Evolutionary conservation across 2,329 filamentous ascomycete genomes (phyloP).

Genomic region (Nemania bipapillata): DNA sequence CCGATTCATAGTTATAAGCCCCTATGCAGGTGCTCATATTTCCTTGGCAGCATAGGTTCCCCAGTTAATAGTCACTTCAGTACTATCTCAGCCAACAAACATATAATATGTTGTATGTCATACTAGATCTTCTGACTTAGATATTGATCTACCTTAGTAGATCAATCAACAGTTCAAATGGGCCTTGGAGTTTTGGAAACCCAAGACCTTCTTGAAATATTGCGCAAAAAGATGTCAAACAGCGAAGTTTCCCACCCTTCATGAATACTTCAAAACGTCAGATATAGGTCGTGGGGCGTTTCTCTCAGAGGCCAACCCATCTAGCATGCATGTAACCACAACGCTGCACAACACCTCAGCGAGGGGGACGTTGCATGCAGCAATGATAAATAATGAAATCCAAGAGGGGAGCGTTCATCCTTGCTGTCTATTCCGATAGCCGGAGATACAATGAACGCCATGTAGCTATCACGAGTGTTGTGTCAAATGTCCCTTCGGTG

Average conservation of each 20-base stretch:
- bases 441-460: background rate
- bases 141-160: background rate
- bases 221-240: background rate
- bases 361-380: constrained; percentile 13
- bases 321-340: background rate
- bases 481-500: constrained; percentile 2
- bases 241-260: background rate
- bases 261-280: background rate
- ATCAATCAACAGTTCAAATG: background rate
- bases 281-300: background rate
- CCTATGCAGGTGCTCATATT: no score
- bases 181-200: background rate
- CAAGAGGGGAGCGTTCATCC: background rate
- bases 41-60: no score
- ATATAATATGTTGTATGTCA: no score
- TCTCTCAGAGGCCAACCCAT: background rate
- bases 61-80: no score
- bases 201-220: background rate
- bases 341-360: background rate
- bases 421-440: background rate
- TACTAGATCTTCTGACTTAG: no score
- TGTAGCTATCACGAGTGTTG: constrained; percentile 2
- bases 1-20: no score
- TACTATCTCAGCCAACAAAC: no score
- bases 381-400: background rate